Base-by-base conservation (phyloP, 179 eudicot species). In the Carnegiea gigantea region DNA sequence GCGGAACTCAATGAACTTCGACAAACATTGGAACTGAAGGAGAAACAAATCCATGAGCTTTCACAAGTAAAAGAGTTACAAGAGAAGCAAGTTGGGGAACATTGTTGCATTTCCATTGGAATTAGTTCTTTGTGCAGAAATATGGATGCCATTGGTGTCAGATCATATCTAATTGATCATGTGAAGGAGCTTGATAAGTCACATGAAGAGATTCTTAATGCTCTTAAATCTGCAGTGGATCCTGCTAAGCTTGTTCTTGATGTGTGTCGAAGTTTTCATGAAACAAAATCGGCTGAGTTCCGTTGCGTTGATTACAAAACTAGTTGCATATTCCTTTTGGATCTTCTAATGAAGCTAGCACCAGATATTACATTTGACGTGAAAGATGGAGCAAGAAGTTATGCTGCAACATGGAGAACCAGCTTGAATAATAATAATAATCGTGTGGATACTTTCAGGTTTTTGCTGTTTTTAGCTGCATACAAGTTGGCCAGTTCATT, bases 171-270 rank as follows among this genome's bases (percentile, higher is more conserved):
- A 0, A 70, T 44, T 48, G 43, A 76, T 65, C 65, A 77, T 80
- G 36, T 77, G 10, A 24, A 48, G 70, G 83, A 77, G 78, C 78
- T 60, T 1, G 33, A 38, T 48, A 14, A 11, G 36, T 62, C 62
- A 65, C 75, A 28, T 71, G 71, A 62, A 26, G 79, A 77, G 70
- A 48, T 77, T 53, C 68, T 80, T 44, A 54, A 38, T 77, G 81
- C 81, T 64, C 86, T 84, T 40, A 72, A 38, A 24, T 64, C 62
- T 38, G 76, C 83, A 38, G 17, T 75, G 20, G 76, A 84, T 73
- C 81, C 86, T 4, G 72, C 84, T 1, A 81, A 73, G 70, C 81
- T 84, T 77, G 81, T 72, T 73, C 81, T 84, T 72, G 76, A 64
- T 51, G 75, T 73, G 15, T 81, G 51, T 73, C 49, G 9, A 53